These are phyloP conservation scores for Arachnomyces sp. DNA, from an alignment of 2,329 filamentous ascomycete species.

Conservation along the genomic window DNA sequence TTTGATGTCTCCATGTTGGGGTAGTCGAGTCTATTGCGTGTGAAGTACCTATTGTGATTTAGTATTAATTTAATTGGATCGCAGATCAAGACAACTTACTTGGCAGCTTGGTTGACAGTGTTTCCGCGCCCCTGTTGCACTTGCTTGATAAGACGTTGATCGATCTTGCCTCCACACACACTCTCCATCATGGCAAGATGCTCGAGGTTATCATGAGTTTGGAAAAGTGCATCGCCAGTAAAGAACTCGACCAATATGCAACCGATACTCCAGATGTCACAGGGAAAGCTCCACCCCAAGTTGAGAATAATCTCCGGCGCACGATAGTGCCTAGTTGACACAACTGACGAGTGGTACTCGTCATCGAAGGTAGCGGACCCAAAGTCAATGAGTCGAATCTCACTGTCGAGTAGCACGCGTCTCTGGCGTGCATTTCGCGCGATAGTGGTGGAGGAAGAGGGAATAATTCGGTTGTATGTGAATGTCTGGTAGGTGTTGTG, in stretches of 20 bases:
- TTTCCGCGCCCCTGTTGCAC: conserved; percentile 42
- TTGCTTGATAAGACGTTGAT: conserved; percentile 46
- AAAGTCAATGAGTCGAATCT: conserved; percentile 61
- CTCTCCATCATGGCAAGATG: conserved; percentile 63
- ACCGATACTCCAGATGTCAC: conserved; percentile 62
- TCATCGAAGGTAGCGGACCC: conserved; percentile 61
- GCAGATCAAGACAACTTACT: conserved; percentile 35
- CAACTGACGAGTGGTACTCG: conserved; percentile 60
- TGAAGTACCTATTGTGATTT: conserved; percentile 44
- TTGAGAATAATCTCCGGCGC: conserved; percentile 61
- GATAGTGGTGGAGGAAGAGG: conserved; percentile 53
- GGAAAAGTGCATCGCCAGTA: conserved; percentile 59
- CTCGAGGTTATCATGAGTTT: conserved; percentile 60
- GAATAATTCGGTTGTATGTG: conserved; percentile 59
- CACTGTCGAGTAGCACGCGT: conserved; percentile 55
- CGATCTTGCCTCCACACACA: conserved; percentile 50
- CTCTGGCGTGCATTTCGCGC: conserved; percentile 52
- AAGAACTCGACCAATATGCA: conserved; percentile 62
- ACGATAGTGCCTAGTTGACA: conserved; percentile 58
- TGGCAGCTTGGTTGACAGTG: conserved; percentile 46
- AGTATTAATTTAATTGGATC: conserved; percentile 14
- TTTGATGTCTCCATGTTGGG: conserved; percentile 55
- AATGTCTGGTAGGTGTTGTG: conserved; percentile 59
- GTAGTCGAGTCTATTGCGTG: conserved; percentile 51
- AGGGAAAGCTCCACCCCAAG: conserved; percentile 59